phyloP scores from a whole-genome alignment of 345 rosid genomes.

The Rhodamnia rubescens region DNA sequence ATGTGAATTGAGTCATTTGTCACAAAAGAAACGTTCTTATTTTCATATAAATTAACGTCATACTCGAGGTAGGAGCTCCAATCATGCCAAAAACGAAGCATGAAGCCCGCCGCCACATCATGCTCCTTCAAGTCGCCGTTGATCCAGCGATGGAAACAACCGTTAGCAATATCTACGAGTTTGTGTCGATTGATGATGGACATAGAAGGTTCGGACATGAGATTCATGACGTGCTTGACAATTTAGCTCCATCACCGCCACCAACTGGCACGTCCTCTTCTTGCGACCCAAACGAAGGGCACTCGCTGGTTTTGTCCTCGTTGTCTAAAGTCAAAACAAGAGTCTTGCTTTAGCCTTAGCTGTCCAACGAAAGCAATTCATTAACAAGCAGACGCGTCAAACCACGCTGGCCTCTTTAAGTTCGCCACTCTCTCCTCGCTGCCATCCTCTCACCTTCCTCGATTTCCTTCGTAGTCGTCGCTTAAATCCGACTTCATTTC shows the following conservation, averaged over 20 bases:
- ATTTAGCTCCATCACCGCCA: not conserved
- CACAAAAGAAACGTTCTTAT: not conserved
- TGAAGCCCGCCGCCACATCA: not conserved
- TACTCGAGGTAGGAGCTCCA: not conserved
- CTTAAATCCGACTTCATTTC: not conserved
- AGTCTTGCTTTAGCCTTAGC: too few species aligned
- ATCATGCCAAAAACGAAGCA: not conserved
- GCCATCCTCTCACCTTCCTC: not conserved
- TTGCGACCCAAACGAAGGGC: not conserved
- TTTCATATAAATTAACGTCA: not conserved
- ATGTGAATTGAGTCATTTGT: not conserved
- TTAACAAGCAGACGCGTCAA: not conserved
- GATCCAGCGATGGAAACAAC: not conserved
- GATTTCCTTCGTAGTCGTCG: not conserved
- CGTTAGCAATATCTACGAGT: not conserved
- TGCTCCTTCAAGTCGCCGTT: not conserved
- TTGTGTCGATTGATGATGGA: not conserved
- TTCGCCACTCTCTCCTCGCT: not conserved
- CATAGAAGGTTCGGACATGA: not conserved
- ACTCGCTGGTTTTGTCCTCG: not conserved
- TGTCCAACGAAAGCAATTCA: not conserved
- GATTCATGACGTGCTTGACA: not conserved
- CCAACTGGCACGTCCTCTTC: not conserved
- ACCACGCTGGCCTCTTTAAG: too few species aligned
- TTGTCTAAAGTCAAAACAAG: not conserved